Conservation (phyloP, 805 yeast genomes). For the Starmerella gropengiesseri region DNA sequence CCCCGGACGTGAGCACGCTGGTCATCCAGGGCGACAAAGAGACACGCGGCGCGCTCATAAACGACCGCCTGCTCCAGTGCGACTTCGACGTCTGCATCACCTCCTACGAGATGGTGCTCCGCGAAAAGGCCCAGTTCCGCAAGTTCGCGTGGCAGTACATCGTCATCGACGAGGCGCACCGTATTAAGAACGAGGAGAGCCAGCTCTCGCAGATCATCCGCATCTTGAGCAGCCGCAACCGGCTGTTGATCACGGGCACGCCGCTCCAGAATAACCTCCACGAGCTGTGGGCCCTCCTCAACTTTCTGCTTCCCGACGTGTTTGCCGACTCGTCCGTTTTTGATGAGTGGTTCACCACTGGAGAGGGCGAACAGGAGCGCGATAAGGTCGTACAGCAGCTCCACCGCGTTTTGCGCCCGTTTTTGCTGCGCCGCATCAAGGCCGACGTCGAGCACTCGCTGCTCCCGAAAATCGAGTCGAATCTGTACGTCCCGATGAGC, state of each 20-base stretch:
- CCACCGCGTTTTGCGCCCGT: constrained; percentile 81
- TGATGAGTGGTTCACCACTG: constrained; percentile 67
- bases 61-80: constrained; percentile 49
- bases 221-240: constrained; percentile 69
- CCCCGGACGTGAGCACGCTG: constrained; percentile 80
- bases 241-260: constrained; percentile 87
- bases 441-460: constrained; percentile 86
- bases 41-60: constrained; percentile 52
- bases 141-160: constrained; percentile 89
- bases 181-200: constrained; percentile 90
- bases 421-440: constrained; percentile 77
- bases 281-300: constrained; percentile 90
- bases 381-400: constrained; percentile 78
- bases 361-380: constrained; percentile 41
- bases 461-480: constrained; percentile 81
- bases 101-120: constrained; percentile 84
- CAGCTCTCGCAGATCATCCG: constrained; percentile 87
- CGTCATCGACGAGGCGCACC: constrained; percentile 90
- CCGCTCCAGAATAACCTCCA: constrained; percentile 91
- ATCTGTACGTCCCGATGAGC: constrained; percentile 87
- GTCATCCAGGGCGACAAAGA: constrained; percentile 87
- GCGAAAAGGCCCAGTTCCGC: constrained; percentile 72
- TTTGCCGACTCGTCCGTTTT: constrained; percentile 84
- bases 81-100: constrained; percentile 85
- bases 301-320: constrained; percentile 85